Percentiles rank a stretch among this genome's conserved stretches.
Evolutionary conservation across 1,284 basidiomycete species (phyloP).

Genomic region (Ustilago curta): DNA sequence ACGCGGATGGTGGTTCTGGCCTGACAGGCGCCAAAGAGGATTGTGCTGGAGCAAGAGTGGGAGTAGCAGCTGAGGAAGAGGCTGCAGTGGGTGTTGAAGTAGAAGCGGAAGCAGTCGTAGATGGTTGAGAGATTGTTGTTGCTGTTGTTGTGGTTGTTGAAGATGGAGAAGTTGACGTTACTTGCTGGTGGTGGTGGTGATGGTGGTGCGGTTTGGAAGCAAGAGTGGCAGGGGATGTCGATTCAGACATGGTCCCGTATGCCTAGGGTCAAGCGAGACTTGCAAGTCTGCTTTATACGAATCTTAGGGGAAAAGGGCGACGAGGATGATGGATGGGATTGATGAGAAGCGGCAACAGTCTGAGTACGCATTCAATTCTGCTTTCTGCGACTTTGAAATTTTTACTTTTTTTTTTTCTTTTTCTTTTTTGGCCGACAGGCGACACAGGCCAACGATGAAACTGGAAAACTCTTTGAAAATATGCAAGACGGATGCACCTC

Average conservation of each 20-base stretch:
- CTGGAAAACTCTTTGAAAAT: not conserved
- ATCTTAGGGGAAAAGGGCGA: too few relatives aligned
- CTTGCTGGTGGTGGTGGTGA: not conserved
- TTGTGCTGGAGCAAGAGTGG: not conserved
- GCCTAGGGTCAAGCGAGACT: not conserved
- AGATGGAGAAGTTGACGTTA: not conserved
- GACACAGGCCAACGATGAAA: not conserved
- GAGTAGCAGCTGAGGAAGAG: not conserved
- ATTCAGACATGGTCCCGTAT: constrained; percentile 29
- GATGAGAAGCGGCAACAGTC: too few relatives aligned
- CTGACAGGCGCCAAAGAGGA: constrained; percentile 8
- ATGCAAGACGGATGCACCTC: not conserved
- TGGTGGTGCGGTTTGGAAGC: not conserved
- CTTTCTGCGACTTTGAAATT: not conserved
- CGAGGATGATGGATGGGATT: too few relatives aligned
- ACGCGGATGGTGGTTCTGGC: constrained; percentile 1
- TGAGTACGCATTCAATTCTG: too few relatives aligned
- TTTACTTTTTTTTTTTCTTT: too few relatives aligned
- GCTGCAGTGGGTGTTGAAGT: constrained; percentile 8
- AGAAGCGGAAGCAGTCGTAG: not conserved
- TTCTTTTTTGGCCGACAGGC: too few relatives aligned
- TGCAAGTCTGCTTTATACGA: constrained; percentile 2
- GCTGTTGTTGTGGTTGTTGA: not conserved
- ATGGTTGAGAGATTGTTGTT: too few relatives aligned
- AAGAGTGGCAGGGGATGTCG: constrained; percentile 23